A percentile compares a stretch with the other conserved stretches of the same genome.
Conservation (phyloP, 192 early-diverging fungal genomes). For the Spizellomyces punctatus region DNA sequence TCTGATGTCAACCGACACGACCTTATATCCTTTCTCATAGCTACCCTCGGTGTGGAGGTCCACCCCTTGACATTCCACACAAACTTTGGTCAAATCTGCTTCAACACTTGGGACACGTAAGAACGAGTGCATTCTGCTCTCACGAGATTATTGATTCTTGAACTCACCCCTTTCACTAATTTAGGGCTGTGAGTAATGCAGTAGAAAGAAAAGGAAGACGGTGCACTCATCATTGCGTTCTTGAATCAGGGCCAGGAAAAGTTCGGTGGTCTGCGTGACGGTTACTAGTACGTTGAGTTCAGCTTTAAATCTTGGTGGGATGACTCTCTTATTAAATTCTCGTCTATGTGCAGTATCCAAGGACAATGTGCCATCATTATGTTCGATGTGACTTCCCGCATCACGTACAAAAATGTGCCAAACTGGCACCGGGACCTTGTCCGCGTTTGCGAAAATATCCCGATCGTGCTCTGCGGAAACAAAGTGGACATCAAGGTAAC, state of each 20-base stretch:
- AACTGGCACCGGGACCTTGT: constrained; percentile 99
- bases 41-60: constrained; percentile 99
- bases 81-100: constrained; percentile 93
- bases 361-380: constrained; percentile 99
- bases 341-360: constrained; percentile 69
- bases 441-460: constrained; percentile 99
- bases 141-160: neutral
- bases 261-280: constrained; percentile 99
- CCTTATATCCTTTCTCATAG: constrained; percentile 44
- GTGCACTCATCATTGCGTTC: constrained; percentile 32
- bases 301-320: neutral
- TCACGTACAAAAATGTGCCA: constrained; percentile 99
- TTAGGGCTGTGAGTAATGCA: constrained; percentile 15
- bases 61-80: constrained; percentile 98
- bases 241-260: constrained; percentile 86
- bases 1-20: neutral
- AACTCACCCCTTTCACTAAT: neutral
- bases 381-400: constrained; percentile 99
- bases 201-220: constrained; percentile 99
- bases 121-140: neutral
- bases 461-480: constrained; percentile 99
- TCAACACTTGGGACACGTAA: constrained; percentile 99
- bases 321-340: neutral
- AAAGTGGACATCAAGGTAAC: constrained; percentile 98
- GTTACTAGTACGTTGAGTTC: constrained; percentile 81